These are phyloP conservation scores for Cronartium quercuum DNA, from an alignment of 1,284 basidiomycete species.

Conservation along the genomic window DNA sequence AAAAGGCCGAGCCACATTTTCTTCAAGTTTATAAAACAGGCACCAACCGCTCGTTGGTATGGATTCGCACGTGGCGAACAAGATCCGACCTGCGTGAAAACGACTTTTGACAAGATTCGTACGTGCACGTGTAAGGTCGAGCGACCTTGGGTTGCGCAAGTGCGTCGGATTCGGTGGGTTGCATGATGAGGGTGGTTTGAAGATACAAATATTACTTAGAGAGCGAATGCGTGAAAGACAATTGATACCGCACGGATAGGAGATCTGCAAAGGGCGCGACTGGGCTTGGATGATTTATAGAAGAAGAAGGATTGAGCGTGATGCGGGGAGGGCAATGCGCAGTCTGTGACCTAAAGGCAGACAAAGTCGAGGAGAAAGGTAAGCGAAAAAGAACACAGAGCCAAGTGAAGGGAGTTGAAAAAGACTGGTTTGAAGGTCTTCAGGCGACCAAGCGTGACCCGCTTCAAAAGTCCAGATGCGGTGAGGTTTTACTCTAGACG, in stretches of 20 bases:
- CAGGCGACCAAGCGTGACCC: no score
- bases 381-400: no score
- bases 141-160: constrained; percentile 1
- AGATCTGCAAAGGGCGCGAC: background rate
- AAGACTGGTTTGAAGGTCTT: no score
- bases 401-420: no score
- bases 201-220: background rate
- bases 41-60: constrained; percentile 48
- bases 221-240: background rate
- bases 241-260: background rate
- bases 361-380: no score
- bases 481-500: no score
- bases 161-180: background rate
- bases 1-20: background rate
- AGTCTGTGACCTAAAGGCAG: no score
- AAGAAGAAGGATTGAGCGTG: background rate
- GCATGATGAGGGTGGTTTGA: background rate
- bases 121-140: constrained; percentile 50
- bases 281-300: background rate
- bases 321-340: background rate
- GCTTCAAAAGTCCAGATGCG: no score
- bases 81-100: constrained; percentile 54
- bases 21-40: background rate
- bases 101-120: constrained; percentile 51
- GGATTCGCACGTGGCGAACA: constrained; percentile 53